A percentile compares a stretch with the other conserved stretches of the same genome.
Evolutionary conservation across 257 asterid genomes (phyloP).

Genomic region (Nicotiana knightiana): DNA sequence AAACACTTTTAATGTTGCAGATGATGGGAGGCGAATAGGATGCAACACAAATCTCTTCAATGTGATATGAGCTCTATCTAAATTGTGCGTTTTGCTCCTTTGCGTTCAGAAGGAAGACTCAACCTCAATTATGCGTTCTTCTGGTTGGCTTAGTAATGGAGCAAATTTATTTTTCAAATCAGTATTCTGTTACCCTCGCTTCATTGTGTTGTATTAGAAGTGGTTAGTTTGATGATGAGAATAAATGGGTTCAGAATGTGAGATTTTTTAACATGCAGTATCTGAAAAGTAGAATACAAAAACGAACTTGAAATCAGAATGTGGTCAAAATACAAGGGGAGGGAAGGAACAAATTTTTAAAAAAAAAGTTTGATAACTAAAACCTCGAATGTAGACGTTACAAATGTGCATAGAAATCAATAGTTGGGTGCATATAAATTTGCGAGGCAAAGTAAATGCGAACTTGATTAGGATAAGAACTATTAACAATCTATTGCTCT

Average conservation of each 20-base stretch:
- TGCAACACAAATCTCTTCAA: not conserved
- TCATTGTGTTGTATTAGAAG: not conserved
- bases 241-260: not conserved
- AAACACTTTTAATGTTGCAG: not conserved
- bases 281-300: not conserved
- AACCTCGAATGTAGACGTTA: too few relatives aligned
- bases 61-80: not conserved
- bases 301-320: not conserved
- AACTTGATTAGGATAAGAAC: too few relatives aligned
- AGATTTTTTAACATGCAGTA: not conserved
- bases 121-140: not conserved
- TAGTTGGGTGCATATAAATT: too few relatives aligned
- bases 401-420: too few relatives aligned
- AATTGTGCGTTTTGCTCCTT: not conserved
- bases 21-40: slow-evolving; percentile 12
- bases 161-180: not conserved
- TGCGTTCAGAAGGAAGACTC: not conserved
- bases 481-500: too few relatives aligned
- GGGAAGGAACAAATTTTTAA: too few relatives aligned
- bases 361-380: too few relatives aligned
- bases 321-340: too few relatives aligned
- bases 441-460: too few relatives aligned
- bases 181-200: not conserved
- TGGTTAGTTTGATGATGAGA: not conserved
- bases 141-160: not conserved